phyloP scores from a whole-genome alignment of 176 grass and related monocot genomes.

The Zoysia japonica region DNA sequence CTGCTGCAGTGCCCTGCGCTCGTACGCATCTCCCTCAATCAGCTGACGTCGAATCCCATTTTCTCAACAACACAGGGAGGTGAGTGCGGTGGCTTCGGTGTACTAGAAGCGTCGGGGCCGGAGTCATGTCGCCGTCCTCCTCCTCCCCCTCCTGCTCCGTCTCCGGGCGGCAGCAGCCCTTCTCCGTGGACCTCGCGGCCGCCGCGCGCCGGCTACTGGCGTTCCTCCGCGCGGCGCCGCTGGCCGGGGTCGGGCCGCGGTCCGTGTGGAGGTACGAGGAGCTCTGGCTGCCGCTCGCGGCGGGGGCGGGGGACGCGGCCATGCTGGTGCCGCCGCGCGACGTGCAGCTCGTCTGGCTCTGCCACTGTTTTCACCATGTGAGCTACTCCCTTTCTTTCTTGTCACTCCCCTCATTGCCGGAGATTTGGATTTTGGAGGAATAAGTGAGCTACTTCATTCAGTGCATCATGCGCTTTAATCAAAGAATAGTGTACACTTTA shows the following conservation, averaged over 20 bases:
- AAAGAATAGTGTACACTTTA: background rate
- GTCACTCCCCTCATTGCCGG: background rate
- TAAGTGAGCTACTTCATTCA: background rate
- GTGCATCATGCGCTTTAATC: background rate
- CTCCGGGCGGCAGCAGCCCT: background rate
- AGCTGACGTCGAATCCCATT: background rate
- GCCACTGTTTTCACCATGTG: conserved; percentile 82
- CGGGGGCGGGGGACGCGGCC: conserved; percentile 37
- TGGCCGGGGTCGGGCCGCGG: conserved; percentile 23
- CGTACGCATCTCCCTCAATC: background rate
- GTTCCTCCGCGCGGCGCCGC: conserved; percentile 62
- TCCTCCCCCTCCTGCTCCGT: background rate
- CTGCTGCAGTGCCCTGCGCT: background rate
- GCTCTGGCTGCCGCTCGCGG: conserved; percentile 76
- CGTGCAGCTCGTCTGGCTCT: conserved; percentile 87
- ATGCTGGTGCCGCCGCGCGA: conserved; percentile 77
- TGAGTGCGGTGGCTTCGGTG: background rate
- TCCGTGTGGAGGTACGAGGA: conserved; percentile 73
- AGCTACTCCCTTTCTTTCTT: conserved; percentile 26
- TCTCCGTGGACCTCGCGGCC: conserved; percentile 60
- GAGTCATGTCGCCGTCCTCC: conserved; percentile 23
- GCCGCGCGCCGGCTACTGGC: conserved; percentile 70
- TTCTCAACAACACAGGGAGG: background rate
- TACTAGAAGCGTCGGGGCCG: background rate
- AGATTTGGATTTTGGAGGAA: conserved; percentile 8